Base-by-base conservation (phyloP, 352 stramenopile genomes). In the Blastocystis sp. region DNA sequence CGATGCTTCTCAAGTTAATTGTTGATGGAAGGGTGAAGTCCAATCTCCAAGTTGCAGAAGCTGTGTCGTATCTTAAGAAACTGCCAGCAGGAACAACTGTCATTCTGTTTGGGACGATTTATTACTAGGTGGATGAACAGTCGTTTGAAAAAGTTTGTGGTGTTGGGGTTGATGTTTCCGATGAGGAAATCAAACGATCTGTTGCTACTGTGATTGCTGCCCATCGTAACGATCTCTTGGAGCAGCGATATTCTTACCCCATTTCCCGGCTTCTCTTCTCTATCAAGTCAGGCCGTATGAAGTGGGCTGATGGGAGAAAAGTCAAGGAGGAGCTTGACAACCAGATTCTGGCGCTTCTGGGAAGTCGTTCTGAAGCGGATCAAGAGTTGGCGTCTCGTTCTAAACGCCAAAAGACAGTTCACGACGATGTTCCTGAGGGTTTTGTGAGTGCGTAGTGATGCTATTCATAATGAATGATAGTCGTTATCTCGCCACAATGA, bases 231-330 rank as follows among this genome's bases (percentile, higher is more conserved):
- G 56, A 37, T 39, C 77, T 88, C 18, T 18, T 88, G 20, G 13
- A 20, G 15, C 37, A 88, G 55, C 62, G 77, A 20, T 88, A 88
- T 37, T 75, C 34, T 39, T 88, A 59, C 56, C 66, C 77, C n/a
- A 88, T 88, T 54, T 20, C 53, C 4, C 43, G 76, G 66, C 55
- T 88, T 47, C 15, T 88, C n/a, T 88, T 76, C 55, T 37, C 56
- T 15, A 50, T 88, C 20, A 88, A 88, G 66, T n/a, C 75, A 23
- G 77, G 77, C 7, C 62, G 77, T 1, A 76, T 79, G 45, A 88
- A 88, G 50, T 88, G 77, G 77, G 77, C 77, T 18, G 77, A 88
- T 43, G 77, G 77, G 20, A 88, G 56, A 34, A 88, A 62, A 47
- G 63, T 76, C 20, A 61, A 64, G 11, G 53, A 79, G 20, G 50